Evolutionary conservation across 345 rosid species (phyloP), one percentile per base, ranked within the genome.

Genomic region (Arabidopsis suecica): DNA sequence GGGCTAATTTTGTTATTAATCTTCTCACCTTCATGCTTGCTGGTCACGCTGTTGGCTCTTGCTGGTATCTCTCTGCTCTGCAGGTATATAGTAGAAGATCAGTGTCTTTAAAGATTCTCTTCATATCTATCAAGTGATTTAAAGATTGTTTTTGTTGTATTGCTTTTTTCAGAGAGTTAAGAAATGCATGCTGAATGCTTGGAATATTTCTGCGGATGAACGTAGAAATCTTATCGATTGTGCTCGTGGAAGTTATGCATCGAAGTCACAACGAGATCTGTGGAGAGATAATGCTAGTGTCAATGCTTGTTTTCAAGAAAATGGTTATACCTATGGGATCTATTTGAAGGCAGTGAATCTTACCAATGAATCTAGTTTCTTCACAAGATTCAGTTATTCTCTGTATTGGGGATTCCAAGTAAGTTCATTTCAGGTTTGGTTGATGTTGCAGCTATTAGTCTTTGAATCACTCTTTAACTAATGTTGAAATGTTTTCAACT

Each of bases 351-450:
- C 88, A 9, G 91, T 89, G 61, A 81, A 74, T 44, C 96, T 94
- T 61, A 89, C 96, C 6, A 37, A 64, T 49, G 0, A 80, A 16
- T 0, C n/a, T 32, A 82, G 64, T 25, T 22, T 83, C n/a, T 13
- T 72, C 73, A 84, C 77, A 5, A 86, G 91, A 94, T 91, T 86
- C 37, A 59, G 78, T 54, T 94, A 84, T 82, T 87, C 96, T 14
- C 79, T 94, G 65, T 91, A 87, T 67, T 91, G 96, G 97, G 98
- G 98, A 53, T 91, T 94, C 71, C 98, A 91, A 94, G 98, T 91
- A 86, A 28, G 50, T 40, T 61, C 49, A 1, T 61, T 44, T 10
- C 64, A 59, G 2, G 44, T 48, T 55, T 28, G 25, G 5, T 32
- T 65, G 5, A 9, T 33, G 9, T 65, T 51, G 8, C 49, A 38